Conservation (phyloP, 306 rosid genomes). For the Prosopis cineraria region DNA sequence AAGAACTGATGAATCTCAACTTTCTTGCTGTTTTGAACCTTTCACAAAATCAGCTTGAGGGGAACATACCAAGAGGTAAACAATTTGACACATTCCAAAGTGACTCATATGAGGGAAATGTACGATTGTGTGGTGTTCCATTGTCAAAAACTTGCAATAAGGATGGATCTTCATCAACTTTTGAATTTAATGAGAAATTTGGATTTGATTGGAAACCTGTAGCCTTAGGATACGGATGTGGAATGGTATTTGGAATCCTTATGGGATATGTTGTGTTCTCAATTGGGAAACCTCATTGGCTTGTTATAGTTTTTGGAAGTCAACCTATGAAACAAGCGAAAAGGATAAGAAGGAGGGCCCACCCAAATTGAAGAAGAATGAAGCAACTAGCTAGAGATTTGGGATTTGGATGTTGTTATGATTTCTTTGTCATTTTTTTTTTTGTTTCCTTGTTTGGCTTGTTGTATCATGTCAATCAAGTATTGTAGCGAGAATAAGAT, state of each 20-base stretch:
- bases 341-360: not conserved
- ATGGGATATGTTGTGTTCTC: not conserved
- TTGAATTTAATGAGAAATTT: not conserved
- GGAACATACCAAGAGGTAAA: constrained; percentile 30
- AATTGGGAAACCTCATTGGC: constrained; percentile 3
- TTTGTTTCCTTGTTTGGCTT: too few species aligned
- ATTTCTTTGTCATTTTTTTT: too few species aligned
- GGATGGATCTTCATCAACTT: not conserved
- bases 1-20: constrained; percentile 5
- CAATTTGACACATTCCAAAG: constrained; percentile 35
- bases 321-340: not conserved
- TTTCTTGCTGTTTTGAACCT: not conserved
- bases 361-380: not conserved
- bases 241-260: constrained; percentile 22
- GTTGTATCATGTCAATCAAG: too few species aligned
- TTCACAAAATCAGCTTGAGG: constrained; percentile 13
- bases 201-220: constrained; percentile 27
- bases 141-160: not conserved
- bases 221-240: too few species aligned
- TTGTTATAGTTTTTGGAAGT: not conserved
- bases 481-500: too few species aligned
- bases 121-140: constrained; percentile 27
- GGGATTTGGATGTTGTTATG: too few species aligned
- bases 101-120: constrained; percentile 24
- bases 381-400: not conserved